Evolutionary conservation across 495 filamentous ascomycete species (phyloP).

Genomic region (Cudoniella acicularis): DNA sequence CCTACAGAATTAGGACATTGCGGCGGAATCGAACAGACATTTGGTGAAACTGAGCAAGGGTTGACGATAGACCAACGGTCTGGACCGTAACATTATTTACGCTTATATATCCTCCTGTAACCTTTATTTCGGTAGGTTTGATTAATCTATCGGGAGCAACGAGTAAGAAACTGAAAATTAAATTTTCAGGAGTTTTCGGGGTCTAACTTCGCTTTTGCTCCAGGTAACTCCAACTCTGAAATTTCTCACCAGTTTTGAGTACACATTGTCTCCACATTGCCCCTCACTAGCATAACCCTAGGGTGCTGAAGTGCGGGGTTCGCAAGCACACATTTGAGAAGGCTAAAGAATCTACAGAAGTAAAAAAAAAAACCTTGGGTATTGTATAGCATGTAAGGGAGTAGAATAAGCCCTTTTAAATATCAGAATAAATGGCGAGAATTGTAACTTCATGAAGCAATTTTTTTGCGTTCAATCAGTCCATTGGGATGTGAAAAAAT

Average conservation of each 20-base stretch:
- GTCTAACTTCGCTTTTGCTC: conserved; percentile 35
- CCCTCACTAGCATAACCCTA: conserved; percentile 30
- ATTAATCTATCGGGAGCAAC: background rate
- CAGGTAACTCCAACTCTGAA: conserved; percentile 18
- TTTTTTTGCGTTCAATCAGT: background rate
- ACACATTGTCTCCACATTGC: conserved; percentile 27
- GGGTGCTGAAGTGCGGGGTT: no score
- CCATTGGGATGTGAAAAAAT: conserved; percentile 4
- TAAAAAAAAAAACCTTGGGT: background rate
- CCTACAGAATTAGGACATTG: conserved; percentile 8
- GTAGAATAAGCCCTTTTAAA: no score
- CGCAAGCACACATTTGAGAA: no score
- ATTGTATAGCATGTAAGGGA: background rate
- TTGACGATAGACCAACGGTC: conserved; percentile 18
- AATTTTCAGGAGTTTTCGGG: conserved; percentile 33
- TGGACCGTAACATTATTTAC: conserved; percentile 8
- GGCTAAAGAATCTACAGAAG: background rate
- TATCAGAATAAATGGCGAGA: no score
- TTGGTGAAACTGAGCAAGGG: conserved; percentile 11
- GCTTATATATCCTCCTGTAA: conserved; percentile 12
- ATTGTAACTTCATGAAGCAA: background rate
- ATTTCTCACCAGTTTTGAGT: conserved; percentile 36
- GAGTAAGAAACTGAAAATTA: background rate
- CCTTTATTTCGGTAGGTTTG: conserved; percentile 13
- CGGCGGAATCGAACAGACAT: conserved; percentile 7